phyloP scores from a whole-genome alignment of 306 rosid genomes.

The Gleditsia sinensis region DNA sequence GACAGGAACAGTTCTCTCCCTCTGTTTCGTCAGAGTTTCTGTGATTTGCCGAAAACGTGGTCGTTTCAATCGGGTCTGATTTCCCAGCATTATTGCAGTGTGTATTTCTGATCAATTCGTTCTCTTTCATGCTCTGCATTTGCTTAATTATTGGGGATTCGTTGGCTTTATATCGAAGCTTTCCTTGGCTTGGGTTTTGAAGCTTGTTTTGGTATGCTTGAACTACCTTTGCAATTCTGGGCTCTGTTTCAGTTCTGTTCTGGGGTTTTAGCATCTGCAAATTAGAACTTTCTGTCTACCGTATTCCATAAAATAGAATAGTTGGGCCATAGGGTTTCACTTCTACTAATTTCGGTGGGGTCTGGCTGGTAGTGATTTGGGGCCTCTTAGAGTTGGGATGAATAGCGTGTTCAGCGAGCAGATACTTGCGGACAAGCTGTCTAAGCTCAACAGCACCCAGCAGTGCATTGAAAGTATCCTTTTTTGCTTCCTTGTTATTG shows the following conservation, averaged over 20 bases:
- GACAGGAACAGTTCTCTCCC: neutral
- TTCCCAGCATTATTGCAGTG: constrained; percentile 17
- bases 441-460: constrained; percentile 90
- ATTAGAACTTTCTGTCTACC: neutral
- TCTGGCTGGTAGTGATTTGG: constrained; percentile 29
- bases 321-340: constrained; percentile 33
- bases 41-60: constrained; percentile 23
- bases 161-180: neutral
- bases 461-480: constrained; percentile 89
- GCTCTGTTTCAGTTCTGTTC: neutral
- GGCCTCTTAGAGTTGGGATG: constrained; percentile 50
- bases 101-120: constrained; percentile 21
- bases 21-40: neutral
- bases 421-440: constrained; percentile 82
- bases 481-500: neutral
- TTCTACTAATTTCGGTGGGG: constrained; percentile 12
- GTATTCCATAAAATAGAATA: constrained; percentile 2
- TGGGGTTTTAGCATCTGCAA: constrained; percentile 27
- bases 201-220: constrained; percentile 5
- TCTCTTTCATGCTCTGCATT: constrained; percentile 29
- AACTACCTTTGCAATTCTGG: constrained; percentile 9
- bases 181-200: constrained; percentile 8
- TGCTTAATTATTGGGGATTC: constrained; percentile 12
- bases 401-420: constrained; percentile 76
- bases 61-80: constrained; percentile 3